These are phyloP conservation scores for Diaporthe longicolla DNA, from an alignment of 2,329 filamentous ascomycete genomes.

Conservation along the genomic window DNA sequence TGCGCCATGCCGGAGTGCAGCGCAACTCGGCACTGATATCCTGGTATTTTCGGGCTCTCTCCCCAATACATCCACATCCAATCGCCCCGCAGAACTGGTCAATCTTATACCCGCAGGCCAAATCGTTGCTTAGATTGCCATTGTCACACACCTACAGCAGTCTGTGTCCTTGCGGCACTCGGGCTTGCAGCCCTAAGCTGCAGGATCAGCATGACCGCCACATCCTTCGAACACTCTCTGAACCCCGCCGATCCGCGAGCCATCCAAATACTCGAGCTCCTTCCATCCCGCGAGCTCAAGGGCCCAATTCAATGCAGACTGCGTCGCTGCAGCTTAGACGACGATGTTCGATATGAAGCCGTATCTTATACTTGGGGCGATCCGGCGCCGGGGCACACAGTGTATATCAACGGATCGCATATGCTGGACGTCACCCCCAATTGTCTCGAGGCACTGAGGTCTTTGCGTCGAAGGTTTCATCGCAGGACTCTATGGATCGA, in stretches of 20 bases:
- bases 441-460: background rate
- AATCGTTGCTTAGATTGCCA: background rate
- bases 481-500: background rate
- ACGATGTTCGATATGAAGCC: background rate
- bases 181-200: background rate
- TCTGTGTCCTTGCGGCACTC: no score
- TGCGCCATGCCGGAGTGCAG: background rate
- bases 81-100: background rate
- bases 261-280: background rate
- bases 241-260: constrained; percentile 2
- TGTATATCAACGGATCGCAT: background rate
- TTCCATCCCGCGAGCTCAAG: background rate
- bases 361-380: constrained; percentile 16
- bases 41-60: no score
- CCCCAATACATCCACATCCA: background rate
- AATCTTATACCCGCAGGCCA: background rate
- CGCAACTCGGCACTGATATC: background rate
- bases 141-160: background rate
- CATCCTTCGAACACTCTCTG: background rate
- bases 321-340: background rate
- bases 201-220: background rate
- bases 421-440: constrained; percentile 15
- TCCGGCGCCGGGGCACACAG: background rate
- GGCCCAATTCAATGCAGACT: background rate
- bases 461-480: background rate